Conservation (phyloP, 345 rosid genomes). For the Aquilaria malaccensis region DNA sequence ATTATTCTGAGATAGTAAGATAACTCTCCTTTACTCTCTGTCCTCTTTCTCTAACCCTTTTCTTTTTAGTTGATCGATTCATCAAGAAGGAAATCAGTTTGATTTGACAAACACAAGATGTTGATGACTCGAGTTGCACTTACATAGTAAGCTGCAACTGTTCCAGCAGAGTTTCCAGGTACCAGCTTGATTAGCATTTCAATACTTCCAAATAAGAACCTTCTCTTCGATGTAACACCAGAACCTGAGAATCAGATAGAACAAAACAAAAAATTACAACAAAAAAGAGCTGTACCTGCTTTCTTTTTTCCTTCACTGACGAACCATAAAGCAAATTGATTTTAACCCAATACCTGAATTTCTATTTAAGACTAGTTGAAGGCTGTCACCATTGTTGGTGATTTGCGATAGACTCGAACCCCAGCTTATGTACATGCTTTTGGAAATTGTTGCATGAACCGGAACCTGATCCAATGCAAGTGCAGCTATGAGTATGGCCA, state of each 20-base stretch:
- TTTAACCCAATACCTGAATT: conserved; percentile 32
- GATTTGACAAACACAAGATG: neutral
- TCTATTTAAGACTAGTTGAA: conserved; percentile 55
- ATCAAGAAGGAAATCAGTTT: neutral
- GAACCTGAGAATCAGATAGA: conserved; percentile 32
- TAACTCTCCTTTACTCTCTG: neutral
- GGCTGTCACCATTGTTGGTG: conserved; percentile 29
- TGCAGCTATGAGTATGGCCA: conserved; percentile 22
- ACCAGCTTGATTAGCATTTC: conserved; percentile 77
- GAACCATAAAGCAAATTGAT: neutral
- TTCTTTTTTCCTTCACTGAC: too few relatives aligned
- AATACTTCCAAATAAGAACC: conserved; percentile 68
- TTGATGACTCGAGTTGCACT: conserved; percentile 6
- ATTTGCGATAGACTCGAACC: conserved; percentile 38
- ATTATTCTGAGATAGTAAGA: conserved; percentile 4
- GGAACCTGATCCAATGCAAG: conserved; percentile 26
- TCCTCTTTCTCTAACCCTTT: neutral
- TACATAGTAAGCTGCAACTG: conserved; percentile 65
- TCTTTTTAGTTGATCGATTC: neutral
- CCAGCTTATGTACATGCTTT: conserved; percentile 56
- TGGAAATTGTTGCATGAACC: conserved; percentile 39
- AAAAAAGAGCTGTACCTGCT: neutral
- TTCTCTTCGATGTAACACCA: conserved; percentile 44
- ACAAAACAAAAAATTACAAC: neutral
- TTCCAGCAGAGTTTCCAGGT: conserved; percentile 85